phyloP scores from a whole-genome alignment of 257 asterid genomes.

The Przewalskia tangutica region DNA sequence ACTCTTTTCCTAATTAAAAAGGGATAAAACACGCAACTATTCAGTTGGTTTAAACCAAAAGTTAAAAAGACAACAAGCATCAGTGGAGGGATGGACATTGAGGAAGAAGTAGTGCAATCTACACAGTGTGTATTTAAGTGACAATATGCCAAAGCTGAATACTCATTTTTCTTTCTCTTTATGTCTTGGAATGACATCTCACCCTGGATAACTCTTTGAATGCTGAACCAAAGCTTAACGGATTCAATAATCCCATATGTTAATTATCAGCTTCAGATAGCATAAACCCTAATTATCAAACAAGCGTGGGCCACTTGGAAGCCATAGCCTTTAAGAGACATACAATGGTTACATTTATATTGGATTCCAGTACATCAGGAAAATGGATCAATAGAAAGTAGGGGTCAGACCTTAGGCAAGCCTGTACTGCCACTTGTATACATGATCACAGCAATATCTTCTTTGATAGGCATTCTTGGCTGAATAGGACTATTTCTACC shows the following conservation, averaged over 20 bases:
- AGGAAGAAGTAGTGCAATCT: background rate
- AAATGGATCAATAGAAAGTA: background rate
- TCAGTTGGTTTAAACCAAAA: background rate
- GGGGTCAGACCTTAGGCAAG: conserved; percentile 61
- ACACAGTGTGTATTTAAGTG: background rate
- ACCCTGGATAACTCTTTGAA: background rate
- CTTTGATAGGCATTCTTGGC: conserved; percentile 56
- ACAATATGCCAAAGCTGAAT: background rate
- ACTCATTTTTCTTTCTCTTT: background rate
- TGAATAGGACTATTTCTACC: conserved; percentile 47
- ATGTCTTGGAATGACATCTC: background rate
- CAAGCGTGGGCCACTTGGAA: background rate
- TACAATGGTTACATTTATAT: background rate
- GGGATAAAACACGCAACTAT: background rate
- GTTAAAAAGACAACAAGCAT: background rate
- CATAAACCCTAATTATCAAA: background rate
- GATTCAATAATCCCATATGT: background rate
- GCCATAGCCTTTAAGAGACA: background rate
- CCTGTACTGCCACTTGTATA: conserved; percentile 98
- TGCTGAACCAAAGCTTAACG: background rate
- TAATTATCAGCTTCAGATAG: background rate
- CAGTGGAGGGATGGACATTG: background rate
- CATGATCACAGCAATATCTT: conserved; percentile 85
- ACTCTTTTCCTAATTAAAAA: background rate
- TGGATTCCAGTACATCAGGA: background rate